Conservation (phyloP, 768 basidiomycete species). For the Boletus bicolor region DNA sequence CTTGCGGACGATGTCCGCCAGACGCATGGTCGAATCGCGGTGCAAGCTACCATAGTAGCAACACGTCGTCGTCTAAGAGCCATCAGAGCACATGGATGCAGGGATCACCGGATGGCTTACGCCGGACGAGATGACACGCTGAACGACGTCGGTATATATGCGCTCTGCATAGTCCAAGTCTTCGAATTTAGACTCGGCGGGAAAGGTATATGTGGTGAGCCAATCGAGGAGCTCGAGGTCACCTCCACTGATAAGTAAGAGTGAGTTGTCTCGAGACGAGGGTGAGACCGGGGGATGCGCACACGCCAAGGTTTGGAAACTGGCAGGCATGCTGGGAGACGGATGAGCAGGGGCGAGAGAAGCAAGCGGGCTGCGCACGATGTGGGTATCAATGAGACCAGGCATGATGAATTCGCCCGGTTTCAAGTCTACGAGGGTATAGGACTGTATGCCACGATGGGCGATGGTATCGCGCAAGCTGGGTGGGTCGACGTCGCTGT, state of each 20-base stretch:
- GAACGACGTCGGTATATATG: constrained; percentile 70
- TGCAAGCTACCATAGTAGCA: constrained; percentile 90
- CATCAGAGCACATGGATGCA: constrained; percentile 2
- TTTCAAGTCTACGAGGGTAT: constrained; percentile 37
- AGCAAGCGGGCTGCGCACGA: constrained; percentile 45
- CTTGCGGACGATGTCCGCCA: constrained; percentile 72
- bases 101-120: constrained; percentile 43
- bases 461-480: constrained; percentile 49
- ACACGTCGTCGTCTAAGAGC: constrained; percentile 77
- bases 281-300: not conserved
- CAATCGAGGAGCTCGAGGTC: constrained; percentile 88
- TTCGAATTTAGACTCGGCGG: constrained; percentile 74
- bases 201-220: constrained; percentile 83
- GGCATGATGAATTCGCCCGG: constrained; percentile 75
- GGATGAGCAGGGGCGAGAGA: not conserved
- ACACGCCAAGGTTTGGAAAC: constrained; percentile 42
- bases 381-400: constrained; percentile 90
- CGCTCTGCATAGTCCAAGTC: constrained; percentile 66
- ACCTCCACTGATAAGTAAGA: constrained; percentile 54
- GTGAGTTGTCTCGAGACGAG: constrained; percentile 1
- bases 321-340: constrained; percentile 36
- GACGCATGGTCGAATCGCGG: constrained; percentile 70
- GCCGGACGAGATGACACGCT: constrained; percentile 66
- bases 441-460: constrained; percentile 41
- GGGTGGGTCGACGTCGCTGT: constrained; percentile 49